Percentiles rank a stretch among this genome's conserved stretches.
These are phyloP conservation scores for Lathyrus sativus DNA, from an alignment of 306 rosid genomes.

Conservation along the genomic window DNA sequence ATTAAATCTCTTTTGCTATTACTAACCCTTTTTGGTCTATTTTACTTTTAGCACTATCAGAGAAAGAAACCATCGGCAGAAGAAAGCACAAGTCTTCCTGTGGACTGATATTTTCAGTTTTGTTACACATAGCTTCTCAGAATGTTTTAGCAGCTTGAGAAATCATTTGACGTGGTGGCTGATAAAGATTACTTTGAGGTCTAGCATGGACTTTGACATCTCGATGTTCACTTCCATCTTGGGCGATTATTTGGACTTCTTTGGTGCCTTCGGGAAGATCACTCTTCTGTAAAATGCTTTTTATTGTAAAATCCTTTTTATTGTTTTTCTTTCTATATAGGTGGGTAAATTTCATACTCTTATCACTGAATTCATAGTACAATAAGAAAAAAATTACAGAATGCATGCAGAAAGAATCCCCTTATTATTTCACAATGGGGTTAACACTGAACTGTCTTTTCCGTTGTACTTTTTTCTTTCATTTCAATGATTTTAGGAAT, in stretches of 20 bases:
- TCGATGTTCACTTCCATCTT: conserved; percentile 35
- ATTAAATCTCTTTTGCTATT: conserved; percentile 31
- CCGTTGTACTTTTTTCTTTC: conserved; percentile 23
- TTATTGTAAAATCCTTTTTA: conserved; percentile 35
- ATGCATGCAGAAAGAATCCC: conserved; percentile 38
- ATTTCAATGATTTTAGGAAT: conserved; percentile 16
- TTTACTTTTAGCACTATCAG: conserved; percentile 66
- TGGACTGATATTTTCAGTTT: conserved; percentile 55
- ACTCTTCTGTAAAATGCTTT: conserved; percentile 26
- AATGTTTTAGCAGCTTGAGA: conserved; percentile 43
- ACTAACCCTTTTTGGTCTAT: conserved; percentile 20
- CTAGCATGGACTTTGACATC: conserved; percentile 24
- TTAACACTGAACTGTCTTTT: conserved; percentile 26
- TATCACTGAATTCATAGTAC: conserved; percentile 43
- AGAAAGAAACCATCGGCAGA: conserved; percentile 64
- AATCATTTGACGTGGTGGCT: conserved; percentile 40
- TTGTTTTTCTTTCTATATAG: conserved; percentile 38
- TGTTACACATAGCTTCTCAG: conserved; percentile 37
- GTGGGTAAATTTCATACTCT: conserved; percentile 44
- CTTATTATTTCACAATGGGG: conserved; percentile 42
- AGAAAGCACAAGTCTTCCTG: conserved; percentile 50
- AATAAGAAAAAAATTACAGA: conserved; percentile 41
- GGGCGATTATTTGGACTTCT: conserved; percentile 44
- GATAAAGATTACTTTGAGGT: conserved; percentile 41
- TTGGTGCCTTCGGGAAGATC: conserved; percentile 42